A percentile compares a stretch with the other conserved stretches of the same genome.
These are phyloP conservation scores for Clavispora phyllophila DNA, from an alignment of 805 yeast genomes.

Conservation along the genomic window DNA sequence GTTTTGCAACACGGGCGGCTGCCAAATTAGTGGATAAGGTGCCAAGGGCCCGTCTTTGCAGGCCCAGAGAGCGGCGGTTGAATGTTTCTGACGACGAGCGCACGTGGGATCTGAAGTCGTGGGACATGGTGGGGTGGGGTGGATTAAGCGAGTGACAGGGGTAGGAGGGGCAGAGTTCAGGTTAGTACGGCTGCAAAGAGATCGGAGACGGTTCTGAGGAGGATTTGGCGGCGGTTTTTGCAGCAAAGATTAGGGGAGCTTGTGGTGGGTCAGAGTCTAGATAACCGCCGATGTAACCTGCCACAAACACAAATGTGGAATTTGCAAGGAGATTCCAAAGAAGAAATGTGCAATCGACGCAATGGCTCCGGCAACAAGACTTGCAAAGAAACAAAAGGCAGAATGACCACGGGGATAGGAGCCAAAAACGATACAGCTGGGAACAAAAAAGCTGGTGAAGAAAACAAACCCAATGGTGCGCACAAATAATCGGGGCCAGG, in stretches of 20 bases:
- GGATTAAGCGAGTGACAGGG: constrained; percentile 1
- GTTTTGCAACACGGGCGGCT: constrained; percentile 14
- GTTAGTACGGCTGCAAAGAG: neutral
- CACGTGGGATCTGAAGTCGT: constrained; percentile 6
- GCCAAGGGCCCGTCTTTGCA: constrained; percentile 13
- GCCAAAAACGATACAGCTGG: neutral
- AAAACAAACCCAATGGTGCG: neutral
- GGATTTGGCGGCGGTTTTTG: neutral
- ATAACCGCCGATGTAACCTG: neutral
- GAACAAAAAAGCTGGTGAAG: constrained; percentile 1
- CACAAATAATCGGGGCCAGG: neutral
- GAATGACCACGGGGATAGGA: neutral
- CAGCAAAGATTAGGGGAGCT: neutral
- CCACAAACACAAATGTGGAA: neutral
- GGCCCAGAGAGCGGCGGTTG: constrained; percentile 9
- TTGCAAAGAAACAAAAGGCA: neutral
- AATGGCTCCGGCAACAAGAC: neutral
- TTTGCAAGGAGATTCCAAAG: neutral
- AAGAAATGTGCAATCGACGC: neutral
- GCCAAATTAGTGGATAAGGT: constrained; percentile 14
- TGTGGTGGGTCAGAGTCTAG: neutral
- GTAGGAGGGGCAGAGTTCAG: neutral
- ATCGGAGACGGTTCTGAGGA: neutral
- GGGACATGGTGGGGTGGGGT: constrained; percentile 1
- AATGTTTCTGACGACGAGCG: constrained; percentile 12